Conservation (phyloP, 2,329 filamentous ascomycete species). For the Phialophora macrospora region DNA sequence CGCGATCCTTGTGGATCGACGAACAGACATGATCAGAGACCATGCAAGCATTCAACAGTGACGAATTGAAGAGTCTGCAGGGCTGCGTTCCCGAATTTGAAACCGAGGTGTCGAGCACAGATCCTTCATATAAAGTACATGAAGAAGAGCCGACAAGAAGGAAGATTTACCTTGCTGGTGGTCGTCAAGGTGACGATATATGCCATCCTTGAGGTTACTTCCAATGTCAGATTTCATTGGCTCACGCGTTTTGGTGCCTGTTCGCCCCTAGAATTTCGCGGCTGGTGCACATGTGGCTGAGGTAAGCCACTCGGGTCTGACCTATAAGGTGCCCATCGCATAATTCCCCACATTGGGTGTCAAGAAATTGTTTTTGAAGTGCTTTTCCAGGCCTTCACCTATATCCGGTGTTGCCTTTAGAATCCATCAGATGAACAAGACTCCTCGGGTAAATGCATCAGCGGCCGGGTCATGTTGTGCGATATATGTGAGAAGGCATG, state of each 20-base stretch:
- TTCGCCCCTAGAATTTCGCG: constrained; percentile 4
- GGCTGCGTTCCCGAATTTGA: neutral
- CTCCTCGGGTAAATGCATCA: constrained; percentile 18
- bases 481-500: constrained; percentile 21
- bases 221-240: constrained; percentile 12
- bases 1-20: constrained; percentile 33
- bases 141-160: neutral
- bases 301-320: constrained; percentile 26
- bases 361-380: neutral
- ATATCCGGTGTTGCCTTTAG: neutral
- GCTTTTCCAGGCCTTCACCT: neutral
- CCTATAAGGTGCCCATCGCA: constrained; percentile 2
- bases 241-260: constrained; percentile 24
- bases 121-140: neutral
- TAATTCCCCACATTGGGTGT: neutral
- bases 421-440: neutral
- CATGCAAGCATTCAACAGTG: constrained; percentile 27
- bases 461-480: constrained; percentile 32
- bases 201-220: constrained; percentile 8
- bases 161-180: neutral
- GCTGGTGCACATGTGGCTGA: constrained; percentile 26
- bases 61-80: neutral
- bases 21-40: constrained; percentile 31
- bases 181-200: constrained; percentile 18
- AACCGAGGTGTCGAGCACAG: neutral